phyloP scores from a whole-genome alignment of 2,329 filamentous ascomycete species.

The Cadophora gregata region DNA sequence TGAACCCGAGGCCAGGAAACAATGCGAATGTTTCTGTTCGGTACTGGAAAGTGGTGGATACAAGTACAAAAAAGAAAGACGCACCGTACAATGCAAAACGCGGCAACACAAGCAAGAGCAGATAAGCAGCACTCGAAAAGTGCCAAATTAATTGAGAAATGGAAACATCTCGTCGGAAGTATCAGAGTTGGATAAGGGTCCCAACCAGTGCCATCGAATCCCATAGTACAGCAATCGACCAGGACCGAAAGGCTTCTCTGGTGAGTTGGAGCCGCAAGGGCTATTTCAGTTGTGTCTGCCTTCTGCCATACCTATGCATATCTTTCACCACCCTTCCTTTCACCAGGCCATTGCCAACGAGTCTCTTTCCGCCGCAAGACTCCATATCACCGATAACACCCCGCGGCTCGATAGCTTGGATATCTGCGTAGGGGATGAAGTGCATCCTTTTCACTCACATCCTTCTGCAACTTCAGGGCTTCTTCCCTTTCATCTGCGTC shows the following conservation, averaged over 20 bases:
- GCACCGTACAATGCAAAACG: not conserved
- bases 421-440: not conserved
- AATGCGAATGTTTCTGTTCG: no score
- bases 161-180: not conserved
- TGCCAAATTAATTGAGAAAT: not conserved
- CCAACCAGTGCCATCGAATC: not conserved
- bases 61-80: not conserved
- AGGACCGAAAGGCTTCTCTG: no score
- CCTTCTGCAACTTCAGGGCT: constrained; percentile 21
- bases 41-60: not conserved
- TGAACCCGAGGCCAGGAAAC: not conserved
- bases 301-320: not conserved
- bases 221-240: not conserved
- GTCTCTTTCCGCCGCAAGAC: not conserved
- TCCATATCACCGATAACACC: not conserved
- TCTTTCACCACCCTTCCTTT: not conserved
- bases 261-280: no score
- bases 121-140: not conserved
- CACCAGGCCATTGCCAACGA: not conserved
- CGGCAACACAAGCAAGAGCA: not conserved
- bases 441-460: not conserved
- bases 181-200: not conserved
- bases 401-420: not conserved
- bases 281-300: not conserved
- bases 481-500: constrained; percentile 24